These are phyloP conservation scores for Floccularia luteovirens DNA, from an alignment of 768 basidiomycete species.

Conservation along the genomic window DNA sequence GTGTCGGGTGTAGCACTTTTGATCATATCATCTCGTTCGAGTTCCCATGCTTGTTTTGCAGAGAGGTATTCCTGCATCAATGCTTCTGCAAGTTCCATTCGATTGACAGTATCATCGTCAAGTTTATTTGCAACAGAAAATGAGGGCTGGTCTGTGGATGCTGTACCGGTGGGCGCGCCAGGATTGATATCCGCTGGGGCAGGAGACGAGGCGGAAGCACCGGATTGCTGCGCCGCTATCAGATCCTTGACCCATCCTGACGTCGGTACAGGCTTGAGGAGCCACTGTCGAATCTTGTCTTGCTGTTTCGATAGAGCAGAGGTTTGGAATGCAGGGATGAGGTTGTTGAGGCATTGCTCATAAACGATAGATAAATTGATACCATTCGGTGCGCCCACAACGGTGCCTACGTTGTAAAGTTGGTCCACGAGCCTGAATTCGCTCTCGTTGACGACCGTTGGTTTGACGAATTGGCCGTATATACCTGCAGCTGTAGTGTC, in stretches of 20 bases:
- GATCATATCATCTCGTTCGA: slow-evolving; percentile 17
- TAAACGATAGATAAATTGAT: slow-evolving; percentile 17
- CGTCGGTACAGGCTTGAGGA: slow-evolving; percentile 14
- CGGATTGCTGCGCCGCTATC: slow-evolving; percentile 9
- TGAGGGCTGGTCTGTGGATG: neutral
- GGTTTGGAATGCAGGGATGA: slow-evolving; percentile 12
- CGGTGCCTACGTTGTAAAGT: slow-evolving; percentile 13
- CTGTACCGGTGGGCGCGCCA: neutral
- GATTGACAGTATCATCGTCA: slow-evolving; percentile 11
- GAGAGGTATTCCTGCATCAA: slow-evolving; percentile 19
- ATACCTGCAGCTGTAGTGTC: slow-evolving; percentile 13
- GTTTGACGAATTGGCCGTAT: slow-evolving; percentile 20
- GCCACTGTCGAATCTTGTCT: slow-evolving; percentile 15
- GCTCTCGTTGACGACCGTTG: slow-evolving; percentile 17
- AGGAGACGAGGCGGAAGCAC: neutral
- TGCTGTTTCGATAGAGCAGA: slow-evolving; percentile 12
- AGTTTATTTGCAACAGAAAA: slow-evolving; percentile 5
- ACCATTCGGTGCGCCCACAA: slow-evolving; percentile 17
- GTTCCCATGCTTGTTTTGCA: slow-evolving; percentile 20
- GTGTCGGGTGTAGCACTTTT: slow-evolving; percentile 9
- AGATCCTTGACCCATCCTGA: slow-evolving; percentile 12
- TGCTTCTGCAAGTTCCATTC: slow-evolving; percentile 17
- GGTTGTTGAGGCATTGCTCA: slow-evolving; percentile 17
- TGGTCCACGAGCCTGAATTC: slow-evolving; percentile 19
- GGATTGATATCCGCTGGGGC: neutral